phyloP scores from a whole-genome alignment of 495 filamentous ascomycete species.

The Letharia lupina region DNA sequence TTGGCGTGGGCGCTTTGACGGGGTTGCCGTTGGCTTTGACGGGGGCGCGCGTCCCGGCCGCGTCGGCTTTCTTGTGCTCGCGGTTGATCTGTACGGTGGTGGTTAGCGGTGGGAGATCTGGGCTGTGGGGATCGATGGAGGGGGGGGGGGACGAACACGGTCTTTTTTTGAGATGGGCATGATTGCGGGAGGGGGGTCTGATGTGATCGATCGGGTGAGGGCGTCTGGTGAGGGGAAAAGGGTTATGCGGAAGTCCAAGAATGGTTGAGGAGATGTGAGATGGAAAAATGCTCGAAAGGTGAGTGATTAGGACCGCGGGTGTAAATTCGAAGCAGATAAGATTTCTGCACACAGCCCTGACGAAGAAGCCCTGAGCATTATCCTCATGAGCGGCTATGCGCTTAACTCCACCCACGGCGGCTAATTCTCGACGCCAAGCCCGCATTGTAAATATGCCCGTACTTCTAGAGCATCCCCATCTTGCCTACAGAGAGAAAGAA shows the following conservation, averaged over 20 bases:
- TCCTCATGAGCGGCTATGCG: not conserved
- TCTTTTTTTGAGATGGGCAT: slow-evolving; percentile 6
- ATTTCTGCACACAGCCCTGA: too few relatives aligned
- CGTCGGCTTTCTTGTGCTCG: slow-evolving; percentile 37
- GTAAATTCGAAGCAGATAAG: too few relatives aligned
- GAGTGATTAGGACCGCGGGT: not conserved
- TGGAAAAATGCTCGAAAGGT: not conserved
- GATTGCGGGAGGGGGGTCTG: not conserved
- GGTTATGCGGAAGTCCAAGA: not conserved
- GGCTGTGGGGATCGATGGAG: not conserved
- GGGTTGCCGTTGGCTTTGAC: slow-evolving; percentile 35
- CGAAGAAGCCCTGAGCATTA: too few relatives aligned
- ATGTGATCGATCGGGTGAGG: not conserved
- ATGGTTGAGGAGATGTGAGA: not conserved
- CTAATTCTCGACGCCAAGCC: not conserved
- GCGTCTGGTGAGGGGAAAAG: not conserved
- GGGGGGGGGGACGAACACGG: not conserved
- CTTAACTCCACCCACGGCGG: not conserved
- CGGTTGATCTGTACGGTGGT: slow-evolving; percentile 23
- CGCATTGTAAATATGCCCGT: not conserved
- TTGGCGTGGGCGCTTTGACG: slow-evolving; percentile 34
- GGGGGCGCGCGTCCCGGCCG: slow-evolving; percentile 32
- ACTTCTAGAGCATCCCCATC: not conserved
- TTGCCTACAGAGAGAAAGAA: not conserved
- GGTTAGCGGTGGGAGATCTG: too few relatives aligned